Base-by-base conservation (phyloP, 805 yeast species). In the Phaffomyces thermotolerans region DNA sequence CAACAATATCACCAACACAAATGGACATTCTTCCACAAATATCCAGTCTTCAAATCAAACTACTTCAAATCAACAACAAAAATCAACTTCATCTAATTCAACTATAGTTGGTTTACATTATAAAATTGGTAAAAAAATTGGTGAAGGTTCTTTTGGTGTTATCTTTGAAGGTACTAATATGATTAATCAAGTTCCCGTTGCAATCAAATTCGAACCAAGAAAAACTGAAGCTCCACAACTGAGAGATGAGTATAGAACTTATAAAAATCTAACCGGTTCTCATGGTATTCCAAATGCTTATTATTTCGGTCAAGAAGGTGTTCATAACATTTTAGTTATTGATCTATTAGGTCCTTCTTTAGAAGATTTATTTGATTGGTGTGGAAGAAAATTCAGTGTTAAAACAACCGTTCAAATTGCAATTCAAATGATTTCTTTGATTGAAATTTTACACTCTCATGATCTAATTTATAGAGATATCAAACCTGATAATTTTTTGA, bases 331-430 rank as follows among this genome's bases (percentile, higher is more conserved):
- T 37, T 66, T 84, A 49, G 84, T 84, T 29, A 82, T 84, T 51
- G 93, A 84, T 59, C 66, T 84, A 45, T 68, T 84, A 47, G 86
- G 95, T 4, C 93, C 95, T 1, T 83, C 91, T 2, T 64, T 84
- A 47, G 95, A 84, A 57, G 95, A 84, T 64, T 67, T 84, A 54
- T 84, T 84, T 65, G 95, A 84, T 60, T 84, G 95, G 95, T 84
- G 95, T 67, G 89, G 89, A 4, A 69, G 93, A 44, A 73, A 75
- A 50, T 85, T 84, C 53, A 72, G 81, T 35, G 75, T 79, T 34
- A 78, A 82, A 59, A 83, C 93, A 3, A 84, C 83, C 15, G 83
- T 82, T 31, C 81, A 79, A 58, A 71, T 83, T 39, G 87, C 90
- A 18, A 78, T 76, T 47, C 93, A 84, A 62, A 84, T 84, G 95